A percentile compares a stretch with the other conserved stretches of the same genome.
Evolutionary conservation across 176 grass and related monocot genomes (phyloP).

Genomic region (Dactylis glomerata): DNA sequence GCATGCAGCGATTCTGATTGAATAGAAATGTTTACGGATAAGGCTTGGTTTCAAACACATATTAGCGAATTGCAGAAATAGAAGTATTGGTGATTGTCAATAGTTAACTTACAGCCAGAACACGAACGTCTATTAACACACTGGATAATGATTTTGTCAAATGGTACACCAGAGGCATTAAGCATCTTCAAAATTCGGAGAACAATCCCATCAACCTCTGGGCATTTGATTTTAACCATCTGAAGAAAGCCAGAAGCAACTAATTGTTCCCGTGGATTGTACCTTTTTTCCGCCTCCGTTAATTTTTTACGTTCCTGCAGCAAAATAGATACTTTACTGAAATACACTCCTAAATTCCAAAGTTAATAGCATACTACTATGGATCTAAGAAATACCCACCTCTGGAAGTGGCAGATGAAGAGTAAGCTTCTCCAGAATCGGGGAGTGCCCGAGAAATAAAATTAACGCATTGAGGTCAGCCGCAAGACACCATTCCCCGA

Average conservation of each 20-base stretch:
- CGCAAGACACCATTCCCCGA: neutral
- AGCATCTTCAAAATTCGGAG: neutral
- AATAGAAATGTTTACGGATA: neutral
- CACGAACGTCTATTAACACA: neutral
- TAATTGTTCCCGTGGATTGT: neutral
- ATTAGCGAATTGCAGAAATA: neutral
- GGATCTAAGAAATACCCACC: neutral
- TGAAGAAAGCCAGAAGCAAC: neutral
- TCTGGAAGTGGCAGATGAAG: neutral
- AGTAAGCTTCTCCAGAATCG: slow-evolving; percentile 5
- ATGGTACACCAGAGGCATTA: neutral
- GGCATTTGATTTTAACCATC: slow-evolving; percentile 7
- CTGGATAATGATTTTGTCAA: neutral
- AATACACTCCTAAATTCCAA: neutral
- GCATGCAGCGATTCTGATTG: neutral
- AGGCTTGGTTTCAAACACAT: neutral
- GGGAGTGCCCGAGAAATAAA: neutral
- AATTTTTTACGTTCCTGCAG: neutral
- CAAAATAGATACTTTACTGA: neutral
- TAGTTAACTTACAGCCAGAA: neutral
- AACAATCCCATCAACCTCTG: neutral
- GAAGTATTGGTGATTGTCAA: neutral
- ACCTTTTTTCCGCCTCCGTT: neutral
- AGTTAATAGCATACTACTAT: neutral
- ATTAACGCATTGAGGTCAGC: neutral